These are phyloP conservation scores for Triticum timopheevii DNA, from an alignment of 176 grass and related monocot genomes.

Conservation along the genomic window DNA sequence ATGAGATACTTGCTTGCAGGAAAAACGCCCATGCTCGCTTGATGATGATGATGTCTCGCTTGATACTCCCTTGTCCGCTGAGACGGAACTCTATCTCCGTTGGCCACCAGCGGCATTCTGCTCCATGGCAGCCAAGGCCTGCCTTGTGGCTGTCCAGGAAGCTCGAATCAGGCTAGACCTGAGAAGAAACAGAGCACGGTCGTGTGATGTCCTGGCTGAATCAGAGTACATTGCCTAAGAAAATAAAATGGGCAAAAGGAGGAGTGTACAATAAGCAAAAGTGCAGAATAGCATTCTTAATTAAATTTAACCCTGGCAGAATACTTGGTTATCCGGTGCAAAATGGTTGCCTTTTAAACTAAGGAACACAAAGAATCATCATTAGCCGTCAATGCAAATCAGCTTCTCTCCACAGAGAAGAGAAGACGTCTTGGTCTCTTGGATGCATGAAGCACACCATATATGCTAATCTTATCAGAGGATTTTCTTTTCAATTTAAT, in stretches of 20 bases:
- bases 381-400: not conserved
- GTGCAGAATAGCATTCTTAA: not conserved
- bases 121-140: not conserved
- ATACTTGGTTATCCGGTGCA: not conserved
- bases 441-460: not conserved
- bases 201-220: no score
- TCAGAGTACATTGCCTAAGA: no score
- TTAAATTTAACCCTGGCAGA: not conserved
- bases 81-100: not conserved
- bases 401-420: slow-evolving; percentile 17
- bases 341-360: not conserved
- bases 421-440: not conserved
- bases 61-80: not conserved
- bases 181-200: no score
- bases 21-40: no score
- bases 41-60: not conserved
- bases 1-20: no score
- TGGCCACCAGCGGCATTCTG: not conserved
- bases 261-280: not conserved
- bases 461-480: not conserved
- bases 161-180: no score
- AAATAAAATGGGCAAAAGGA: not conserved
- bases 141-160: no score
- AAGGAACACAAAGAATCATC: not conserved
- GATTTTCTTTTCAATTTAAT: not conserved